These are phyloP conservation scores for Solanum etuberosum DNA, from an alignment of 257 asterid species.

Conservation along the genomic window DNA sequence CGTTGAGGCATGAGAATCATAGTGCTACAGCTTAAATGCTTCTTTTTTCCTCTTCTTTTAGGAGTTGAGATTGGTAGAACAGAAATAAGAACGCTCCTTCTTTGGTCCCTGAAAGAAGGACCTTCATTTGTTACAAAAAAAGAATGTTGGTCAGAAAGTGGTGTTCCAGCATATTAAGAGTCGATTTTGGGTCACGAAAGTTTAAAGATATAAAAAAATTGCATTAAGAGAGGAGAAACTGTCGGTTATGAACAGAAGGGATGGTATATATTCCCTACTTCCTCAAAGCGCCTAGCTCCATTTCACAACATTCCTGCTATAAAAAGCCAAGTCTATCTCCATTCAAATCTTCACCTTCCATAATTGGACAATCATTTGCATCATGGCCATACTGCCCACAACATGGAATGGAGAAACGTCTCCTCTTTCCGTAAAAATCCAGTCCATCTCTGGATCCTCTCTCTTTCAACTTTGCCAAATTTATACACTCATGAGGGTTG, in stretches of 20 bases:
- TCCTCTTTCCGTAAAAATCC: conserved; percentile 36
- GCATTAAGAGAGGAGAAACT: neutral
- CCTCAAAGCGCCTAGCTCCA: neutral
- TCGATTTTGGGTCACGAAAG: neutral
- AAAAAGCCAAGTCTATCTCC: conserved; percentile 33
- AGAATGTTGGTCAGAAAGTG: neutral
- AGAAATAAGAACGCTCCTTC: neutral
- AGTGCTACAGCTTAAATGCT: neutral
- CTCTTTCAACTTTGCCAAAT: conserved; percentile 28
- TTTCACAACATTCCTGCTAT: conserved; percentile 5
- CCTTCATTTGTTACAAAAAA: neutral
- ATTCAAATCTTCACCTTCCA: conserved; percentile 30
- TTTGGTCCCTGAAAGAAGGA: neutral
- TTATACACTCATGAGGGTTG: conserved; percentile 7
- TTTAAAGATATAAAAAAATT: neutral
- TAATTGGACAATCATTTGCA: conserved; percentile 29
- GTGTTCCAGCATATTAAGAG: neutral
- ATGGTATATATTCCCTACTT: neutral
- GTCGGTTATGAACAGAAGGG: neutral
- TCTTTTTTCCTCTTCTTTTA: neutral
- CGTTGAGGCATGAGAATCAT: neutral
- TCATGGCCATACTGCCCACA: conserved; percentile 39
- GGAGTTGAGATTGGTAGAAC: neutral
- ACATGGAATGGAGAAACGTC: conserved; percentile 30
- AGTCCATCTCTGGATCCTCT: conserved; percentile 33